phyloP scores from a whole-genome alignment of 2,329 filamentous ascomycete genomes.

The Aschersonia sp. region DNA sequence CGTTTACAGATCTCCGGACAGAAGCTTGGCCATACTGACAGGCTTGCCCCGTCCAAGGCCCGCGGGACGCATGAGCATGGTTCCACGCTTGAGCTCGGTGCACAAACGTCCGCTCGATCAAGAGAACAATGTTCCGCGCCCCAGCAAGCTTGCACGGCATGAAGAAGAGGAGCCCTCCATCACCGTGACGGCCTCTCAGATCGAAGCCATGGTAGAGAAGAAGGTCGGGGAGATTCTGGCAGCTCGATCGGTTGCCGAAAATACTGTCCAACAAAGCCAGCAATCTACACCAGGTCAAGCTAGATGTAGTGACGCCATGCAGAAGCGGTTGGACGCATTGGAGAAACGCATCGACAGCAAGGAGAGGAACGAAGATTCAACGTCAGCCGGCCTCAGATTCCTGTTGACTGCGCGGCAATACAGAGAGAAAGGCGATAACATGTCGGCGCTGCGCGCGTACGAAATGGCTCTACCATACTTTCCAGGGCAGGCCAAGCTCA shows the following conservation, averaged over 20 bases:
- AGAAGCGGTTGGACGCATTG: conserved; percentile 66
- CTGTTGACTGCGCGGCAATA: conserved; percentile 87
- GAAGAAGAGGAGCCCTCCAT: conserved; percentile 15
- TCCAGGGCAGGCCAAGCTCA: conserved; percentile 65
- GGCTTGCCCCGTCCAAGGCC: conserved; percentile 13
- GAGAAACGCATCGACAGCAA: conserved; percentile 68
- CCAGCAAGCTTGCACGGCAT: conserved; percentile 31
- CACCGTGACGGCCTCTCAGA: conserved; percentile 54
- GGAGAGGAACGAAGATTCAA: conserved; percentile 48
- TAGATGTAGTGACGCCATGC: conserved; percentile 61
- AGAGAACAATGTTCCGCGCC: conserved; percentile 21
- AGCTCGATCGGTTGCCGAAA: conserved; percentile 42
- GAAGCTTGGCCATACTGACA: conserved; percentile 11
- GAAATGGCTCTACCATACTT: conserved; percentile 75
- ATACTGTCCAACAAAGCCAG: conserved; percentile 13
- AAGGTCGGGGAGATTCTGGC: conserved; percentile 85
- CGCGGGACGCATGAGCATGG: conserved; percentile 12
- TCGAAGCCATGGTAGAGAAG: conserved; percentile 83
- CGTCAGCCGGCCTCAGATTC: conserved; percentile 71
- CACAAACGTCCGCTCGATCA: conserved; percentile 29
- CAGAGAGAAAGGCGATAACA: conserved; percentile 68
- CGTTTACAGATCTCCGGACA: conserved; percentile 43
- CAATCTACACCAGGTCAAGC: conserved; percentile 20
- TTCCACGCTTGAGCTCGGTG: conserved; percentile 4
- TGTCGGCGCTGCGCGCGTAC: conserved; percentile 70